Base-by-base conservation (phyloP, 305 asterid genomes). In the Lippia alba region DNA sequence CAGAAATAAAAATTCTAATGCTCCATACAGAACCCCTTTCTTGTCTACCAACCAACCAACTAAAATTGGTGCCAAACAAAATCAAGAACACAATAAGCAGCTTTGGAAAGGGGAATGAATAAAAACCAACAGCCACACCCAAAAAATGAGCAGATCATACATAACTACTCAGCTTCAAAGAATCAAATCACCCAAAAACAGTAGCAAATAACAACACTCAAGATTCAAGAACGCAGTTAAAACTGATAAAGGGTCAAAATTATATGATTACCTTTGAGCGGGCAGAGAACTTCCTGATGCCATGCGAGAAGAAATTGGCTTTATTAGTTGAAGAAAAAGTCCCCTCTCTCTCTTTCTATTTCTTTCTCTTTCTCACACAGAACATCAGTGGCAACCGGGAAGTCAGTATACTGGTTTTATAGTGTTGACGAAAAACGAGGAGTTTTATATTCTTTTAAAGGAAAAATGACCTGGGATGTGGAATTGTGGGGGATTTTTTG, bases 231-330 rank as follows among this genome's bases (percentile, higher is more conserved):
- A 50, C 12, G n/a, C 48, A 48, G 51, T 24, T 16, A 44, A 24
- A 0, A 46, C 32, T 7, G 8, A 15, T 40, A 54, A 36, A 3
- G 44, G 30, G 54, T 70, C 18, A 18, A 16, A 9, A 5, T 61
- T 59, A 6, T 54, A 36, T 36, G 3, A 36, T 41, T 66, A 79
- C 83, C 83, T 74, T 49, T 61, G 83, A 14, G 16, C 12, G n/a
- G 72, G 74, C 18, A 70, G 79, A 34, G 71, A 12, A 36, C 6
- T 71, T 64, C 44, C 11, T 56, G 77, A 41, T 14, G 83, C 75
- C 80, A 71, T 74, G 69, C 36, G 46, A 12, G 8, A 19, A 36
- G 41, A 36, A 36, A 36, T 36, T 36, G 8, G 41, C 8, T 36
- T 36, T 36, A 36, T 36, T 8, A 36, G 5, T 36, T 36, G 41